phyloP scores from a whole-genome alignment of 1,139 yeast genomes.

The Saccharomycopsis crataegensis region DNA sequence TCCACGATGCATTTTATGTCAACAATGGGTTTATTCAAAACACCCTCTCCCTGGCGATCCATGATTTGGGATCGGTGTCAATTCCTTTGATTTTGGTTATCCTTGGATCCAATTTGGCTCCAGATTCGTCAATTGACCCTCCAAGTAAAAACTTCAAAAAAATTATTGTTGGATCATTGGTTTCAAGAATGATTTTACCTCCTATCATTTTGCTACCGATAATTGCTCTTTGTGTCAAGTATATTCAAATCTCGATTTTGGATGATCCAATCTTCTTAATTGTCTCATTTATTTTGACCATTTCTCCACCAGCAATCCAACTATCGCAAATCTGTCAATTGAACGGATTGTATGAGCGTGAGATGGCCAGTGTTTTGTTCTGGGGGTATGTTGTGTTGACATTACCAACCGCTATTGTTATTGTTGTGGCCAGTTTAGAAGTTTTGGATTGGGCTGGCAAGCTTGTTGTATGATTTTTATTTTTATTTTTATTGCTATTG shows the following conservation, averaged over 20 bases:
- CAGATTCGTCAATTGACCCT: slow-evolving; percentile 58
- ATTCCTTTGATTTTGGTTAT: slow-evolving; percentile 76
- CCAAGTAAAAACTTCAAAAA: slow-evolving; percentile 48
- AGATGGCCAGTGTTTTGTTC: slow-evolving; percentile 81
- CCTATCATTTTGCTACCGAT: slow-evolving; percentile 60
- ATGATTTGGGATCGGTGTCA: slow-evolving; percentile 79
- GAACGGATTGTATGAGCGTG: slow-evolving; percentile 68
- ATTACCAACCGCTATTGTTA: slow-evolving; percentile 66
- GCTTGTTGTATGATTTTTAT: neutral
- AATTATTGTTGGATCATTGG: slow-evolving; percentile 58
- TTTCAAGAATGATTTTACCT: slow-evolving; percentile 74
- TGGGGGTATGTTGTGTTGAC: slow-evolving; percentile 80
- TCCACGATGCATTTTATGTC: slow-evolving; percentile 62
- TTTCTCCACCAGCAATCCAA: slow-evolving; percentile 83
- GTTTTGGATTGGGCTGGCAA: slow-evolving; percentile 43
- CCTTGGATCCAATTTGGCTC: slow-evolving; percentile 67
- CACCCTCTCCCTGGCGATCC: slow-evolving; percentile 69
- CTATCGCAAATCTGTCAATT: slow-evolving; percentile 75
- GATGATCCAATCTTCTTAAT: slow-evolving; percentile 80
- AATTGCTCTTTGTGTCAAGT: slow-evolving; percentile 60
- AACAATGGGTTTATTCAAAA: slow-evolving; percentile 61
- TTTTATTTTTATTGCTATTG: neutral
- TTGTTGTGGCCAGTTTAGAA: slow-evolving; percentile 62
- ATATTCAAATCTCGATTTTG: slow-evolving; percentile 56
- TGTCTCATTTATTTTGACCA: slow-evolving; percentile 66